These are phyloP conservation scores for Stropharia rugosoannulata DNA, from an alignment of 768 basidiomycete species.

Conservation along the genomic window DNA sequence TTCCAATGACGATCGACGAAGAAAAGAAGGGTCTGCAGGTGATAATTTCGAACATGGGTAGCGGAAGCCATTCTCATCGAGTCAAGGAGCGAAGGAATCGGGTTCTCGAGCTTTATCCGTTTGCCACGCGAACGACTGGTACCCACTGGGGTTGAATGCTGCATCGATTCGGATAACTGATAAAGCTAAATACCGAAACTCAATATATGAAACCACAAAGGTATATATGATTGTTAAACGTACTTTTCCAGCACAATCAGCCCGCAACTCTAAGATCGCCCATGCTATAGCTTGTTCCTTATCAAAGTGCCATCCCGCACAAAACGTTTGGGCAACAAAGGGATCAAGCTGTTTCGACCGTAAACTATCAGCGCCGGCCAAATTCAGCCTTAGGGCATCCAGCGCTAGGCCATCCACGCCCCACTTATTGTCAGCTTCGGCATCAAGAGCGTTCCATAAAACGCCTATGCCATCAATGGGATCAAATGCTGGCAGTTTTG, in stretches of 20 bases:
- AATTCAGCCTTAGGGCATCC: slow-evolving; percentile 61
- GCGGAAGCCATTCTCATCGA: slow-evolving; percentile 38
- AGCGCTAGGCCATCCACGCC: slow-evolving; percentile 66
- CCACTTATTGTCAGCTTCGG: slow-evolving; percentile 64
- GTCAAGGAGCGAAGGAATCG: slow-evolving; percentile 54
- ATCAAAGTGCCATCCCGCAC: slow-evolving; percentile 74
- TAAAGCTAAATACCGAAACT: slow-evolving; percentile 48
- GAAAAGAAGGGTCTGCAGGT: slow-evolving; percentile 81
- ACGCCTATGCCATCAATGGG: slow-evolving; percentile 47
- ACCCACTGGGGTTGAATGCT: slow-evolving; percentile 29
- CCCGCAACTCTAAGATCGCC: slow-evolving; percentile 77
- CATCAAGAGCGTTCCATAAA: slow-evolving; percentile 56
- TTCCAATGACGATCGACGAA: slow-evolving; percentile 79
- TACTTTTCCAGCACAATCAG: slow-evolving; percentile 75
- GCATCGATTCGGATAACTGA: slow-evolving; percentile 56
- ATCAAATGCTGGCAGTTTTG: slow-evolving; percentile 27
- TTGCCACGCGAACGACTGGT: slow-evolving; percentile 39
- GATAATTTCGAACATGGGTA: slow-evolving; percentile 38
- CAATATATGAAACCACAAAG: not conserved
- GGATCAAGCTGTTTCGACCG: slow-evolving; percentile 26
- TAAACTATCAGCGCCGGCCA: slow-evolving; percentile 22
- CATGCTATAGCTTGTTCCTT: slow-evolving; percentile 70
- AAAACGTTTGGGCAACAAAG: slow-evolving; percentile 67
- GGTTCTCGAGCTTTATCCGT: slow-evolving; percentile 55
- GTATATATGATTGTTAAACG: slow-evolving; percentile 9